Base-by-base conservation (phyloP, 2,329 filamentous ascomycete genomes). In the Monascus ruber region DNA sequence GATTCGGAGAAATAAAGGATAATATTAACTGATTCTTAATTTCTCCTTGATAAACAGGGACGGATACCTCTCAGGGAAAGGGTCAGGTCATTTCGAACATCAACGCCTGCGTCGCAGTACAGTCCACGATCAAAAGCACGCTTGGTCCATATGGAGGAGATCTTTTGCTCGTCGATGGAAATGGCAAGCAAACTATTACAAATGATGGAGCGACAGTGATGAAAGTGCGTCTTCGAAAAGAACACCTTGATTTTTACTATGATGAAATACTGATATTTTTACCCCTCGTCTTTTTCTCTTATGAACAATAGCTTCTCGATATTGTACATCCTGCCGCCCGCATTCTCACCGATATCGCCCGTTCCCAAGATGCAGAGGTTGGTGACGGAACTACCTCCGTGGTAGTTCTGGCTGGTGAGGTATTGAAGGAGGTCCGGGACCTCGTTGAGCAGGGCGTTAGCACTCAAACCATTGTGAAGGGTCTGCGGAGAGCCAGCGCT, bases 121-220 rank as follows among this genome's bases (percentile, higher is more conserved):
- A 98, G 70, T 77, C 81, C 37, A 96, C 89, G 43, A 89, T 98
- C 70, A 93, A 94, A 71, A 85, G 83, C 56, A 98, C 91, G 17
- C 75, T 98, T 29, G 91, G 91, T 32, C 91, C 91, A 28, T 98
- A 96, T 68, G 91, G 91, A 61, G 91, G 91, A 58, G 91, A 98
- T 69, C 70, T 96, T 62, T 74, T 98, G 63, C 81, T 98, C 69
- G 89, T 96, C 41, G 91, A 96, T 66, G 81, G 80, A 65, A 95
- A 95, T 73, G 91, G 91, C 64, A 81, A 71, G 65, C 87, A 95
- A 70, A 98, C 91, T 40, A 96, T 98, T 62, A 98, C 91, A 54
- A 98, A 98, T 68, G 91, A 98, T 70, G 91, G 91, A 59, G 91
- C 91, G 36, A 98, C 91, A 37, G 91, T 96, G 45, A 98, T 98